Percentiles rank a stretch among this genome's conserved stretches.
phyloP scores from a whole-genome alignment of 495 filamentous ascomycete genomes.

The Xylaria cubensis region DNA sequence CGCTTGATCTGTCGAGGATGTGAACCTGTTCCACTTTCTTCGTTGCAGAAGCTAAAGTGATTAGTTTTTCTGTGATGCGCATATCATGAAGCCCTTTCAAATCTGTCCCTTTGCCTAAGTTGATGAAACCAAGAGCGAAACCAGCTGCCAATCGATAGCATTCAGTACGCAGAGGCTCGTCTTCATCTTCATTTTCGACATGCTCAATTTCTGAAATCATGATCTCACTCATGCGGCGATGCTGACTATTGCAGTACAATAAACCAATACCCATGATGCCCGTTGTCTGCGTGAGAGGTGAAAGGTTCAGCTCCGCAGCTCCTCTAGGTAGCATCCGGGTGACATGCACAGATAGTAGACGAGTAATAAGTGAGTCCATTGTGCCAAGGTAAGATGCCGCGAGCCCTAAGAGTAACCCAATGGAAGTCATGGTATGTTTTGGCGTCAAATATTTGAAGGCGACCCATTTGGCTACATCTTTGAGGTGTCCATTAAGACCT shows the following conservation, averaged over 20 bases:
- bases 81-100: slow-evolving; percentile 91
- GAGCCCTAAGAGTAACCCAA: slow-evolving; percentile 89
- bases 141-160: slow-evolving; percentile 93
- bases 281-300: slow-evolving; percentile 91
- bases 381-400: slow-evolving; percentile 94
- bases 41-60: slow-evolving; percentile 81
- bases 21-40: slow-evolving; percentile 90
- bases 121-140: slow-evolving; percentile 93
- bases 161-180: slow-evolving; percentile 88
- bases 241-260: slow-evolving; percentile 92
- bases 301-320: slow-evolving; percentile 92
- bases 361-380: slow-evolving; percentile 93
- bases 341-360: slow-evolving; percentile 96
- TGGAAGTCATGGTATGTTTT: slow-evolving; percentile 98
- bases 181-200: slow-evolving; percentile 68
- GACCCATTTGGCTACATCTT: slow-evolving; percentile 93
- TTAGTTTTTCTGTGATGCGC: slow-evolving; percentile 85
- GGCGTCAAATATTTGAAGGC: slow-evolving; percentile 98
- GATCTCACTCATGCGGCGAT: slow-evolving; percentile 97
- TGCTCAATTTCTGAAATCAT: slow-evolving; percentile 98
- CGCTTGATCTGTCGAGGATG: slow-evolving; percentile 88
- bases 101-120: slow-evolving; percentile 87
- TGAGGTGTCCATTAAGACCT: slow-evolving; percentile 95
- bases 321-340: slow-evolving; percentile 90
- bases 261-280: slow-evolving; percentile 98